Evolutionary conservation across 1,284 basidiomycete species (phyloP).

Genomic region (Malassezia yamatoensis): DNA sequence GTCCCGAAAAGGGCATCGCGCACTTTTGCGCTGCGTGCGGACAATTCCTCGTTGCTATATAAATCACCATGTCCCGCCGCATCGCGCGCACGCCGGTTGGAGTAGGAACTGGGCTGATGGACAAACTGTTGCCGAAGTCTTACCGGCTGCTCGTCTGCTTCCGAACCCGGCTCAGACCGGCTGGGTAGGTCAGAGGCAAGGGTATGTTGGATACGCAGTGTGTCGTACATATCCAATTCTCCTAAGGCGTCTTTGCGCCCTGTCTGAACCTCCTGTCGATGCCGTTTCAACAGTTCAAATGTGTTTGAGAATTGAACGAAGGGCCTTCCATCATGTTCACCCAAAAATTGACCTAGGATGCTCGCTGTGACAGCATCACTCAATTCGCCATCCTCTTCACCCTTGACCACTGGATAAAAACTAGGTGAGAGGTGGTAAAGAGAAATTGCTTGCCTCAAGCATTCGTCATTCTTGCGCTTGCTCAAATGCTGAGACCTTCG

Average conservation of each 20-base stretch:
- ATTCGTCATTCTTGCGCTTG: slow-evolving; percentile 22
- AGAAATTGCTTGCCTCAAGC: slow-evolving; percentile 36
- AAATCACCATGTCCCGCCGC: slow-evolving; percentile 17
- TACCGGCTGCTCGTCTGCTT: neutral
- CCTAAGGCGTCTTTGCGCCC: slow-evolving; percentile 12
- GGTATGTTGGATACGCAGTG: slow-evolving; percentile 3
- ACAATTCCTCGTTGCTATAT: slow-evolving; percentile 14
- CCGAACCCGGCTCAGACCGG: neutral
- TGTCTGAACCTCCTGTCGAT: neutral
- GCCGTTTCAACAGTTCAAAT: slow-evolving; percentile 5
- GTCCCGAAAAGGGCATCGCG: slow-evolving; percentile 47
- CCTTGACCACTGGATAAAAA: slow-evolving; percentile 32
- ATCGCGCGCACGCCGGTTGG: slow-evolving; percentile 13
- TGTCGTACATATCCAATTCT: slow-evolving; percentile 16
- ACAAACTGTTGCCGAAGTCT: slow-evolving; percentile 17
- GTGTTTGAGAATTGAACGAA: slow-evolving; percentile 16
- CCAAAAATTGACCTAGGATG: slow-evolving; percentile 13
- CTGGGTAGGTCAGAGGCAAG: neutral
- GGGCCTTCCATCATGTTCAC: slow-evolving; percentile 10
- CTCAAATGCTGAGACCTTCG: slow-evolving; percentile 3
- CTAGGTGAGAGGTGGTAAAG: slow-evolving; percentile 41
- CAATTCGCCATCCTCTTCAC: neutral
- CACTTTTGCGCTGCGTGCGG: slow-evolving; percentile 30
- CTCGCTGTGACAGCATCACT: slow-evolving; percentile 7
- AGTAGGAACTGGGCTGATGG: slow-evolving; percentile 8